Evolutionary conservation across 1,284 basidiomycete genomes (phyloP), one percentile per base, ranked within the genome.

Genomic region (Cryptococcus sp.): DNA sequence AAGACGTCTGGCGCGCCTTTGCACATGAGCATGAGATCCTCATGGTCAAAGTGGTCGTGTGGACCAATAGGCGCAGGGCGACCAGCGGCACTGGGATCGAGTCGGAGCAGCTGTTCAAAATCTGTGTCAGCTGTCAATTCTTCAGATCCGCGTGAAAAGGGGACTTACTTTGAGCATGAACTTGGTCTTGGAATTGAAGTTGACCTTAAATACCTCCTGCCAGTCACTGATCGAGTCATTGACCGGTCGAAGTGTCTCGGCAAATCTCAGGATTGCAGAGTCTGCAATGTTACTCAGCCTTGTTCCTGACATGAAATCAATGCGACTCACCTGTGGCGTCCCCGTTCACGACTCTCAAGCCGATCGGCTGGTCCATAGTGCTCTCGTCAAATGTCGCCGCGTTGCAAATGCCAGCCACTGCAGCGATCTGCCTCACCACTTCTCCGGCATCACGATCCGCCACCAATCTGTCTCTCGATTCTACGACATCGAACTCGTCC

Each of bases 111-210:
- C 67, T 67, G 40, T 3, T 17, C 22, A 58, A 55, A 54, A 1
- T 50, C 23, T 16, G 29, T 25, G 3, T 52, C 54, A 29, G 25
- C 13, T 38, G 16, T 57, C 56, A 50, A 40, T 29, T 7, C 15
- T 19, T 10, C 37, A 22, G 5, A 13, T 19, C 16, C 5, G 34
- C 16, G 13, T 15, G 26, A 2, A 38, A n/a, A 11, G 37, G 38
- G 44, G 20, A 17, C 54, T 26, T 19, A 78, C 67, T 59, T 81
- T 82, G 54, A 85, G 80, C 83, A 87, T 86, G 80, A 83, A 87
- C 71, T 87, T 87, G 68, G 86, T 86, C 71, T 82, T 83, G 16
- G 85, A 86, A 72, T 84, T 86, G 78, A 87, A 87, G 6, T 82
- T 82, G 50, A 75, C 65, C 49, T 77, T 78, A 69, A 74, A 79